phyloP scores from a whole-genome alignment of 352 stramenopile genomes.

The Globisporangium solare region DNA sequence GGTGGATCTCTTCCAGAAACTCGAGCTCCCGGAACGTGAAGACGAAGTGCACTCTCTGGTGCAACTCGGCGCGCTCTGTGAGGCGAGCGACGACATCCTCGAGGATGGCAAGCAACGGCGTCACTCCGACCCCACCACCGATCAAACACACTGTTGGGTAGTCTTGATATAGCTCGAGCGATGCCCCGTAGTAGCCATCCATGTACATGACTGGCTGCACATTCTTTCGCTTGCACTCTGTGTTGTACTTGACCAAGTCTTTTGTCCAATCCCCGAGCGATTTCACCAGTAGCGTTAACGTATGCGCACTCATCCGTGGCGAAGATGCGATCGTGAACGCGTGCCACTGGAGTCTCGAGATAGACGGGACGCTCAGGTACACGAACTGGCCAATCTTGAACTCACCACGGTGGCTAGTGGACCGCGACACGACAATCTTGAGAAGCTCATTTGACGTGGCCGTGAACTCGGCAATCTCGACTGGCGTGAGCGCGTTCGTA shows the following conservation, averaged over 20 bases:
- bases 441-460: constrained; percentile 21
- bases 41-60: constrained; percentile 17
- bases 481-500: constrained; percentile 23
- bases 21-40: constrained; percentile 23
- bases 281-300: constrained; percentile 17
- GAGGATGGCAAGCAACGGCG: constrained; percentile 21
- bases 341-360: constrained; percentile 50
- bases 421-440: constrained; percentile 32
- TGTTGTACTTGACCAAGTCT: constrained; percentile 7
- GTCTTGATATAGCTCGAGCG: constrained; percentile 14
- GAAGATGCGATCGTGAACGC: constrained; percentile 37
- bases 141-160: constrained; percentile 20
- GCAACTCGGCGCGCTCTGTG: neutral
- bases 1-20: constrained; percentile 19
- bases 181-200: constrained; percentile 21
- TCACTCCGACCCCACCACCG: constrained; percentile 21
- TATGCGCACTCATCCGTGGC: constrained; percentile 4
- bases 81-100: constrained; percentile 17
- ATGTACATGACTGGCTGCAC: constrained; percentile 15
- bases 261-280: constrained; percentile 17
- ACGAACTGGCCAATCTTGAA: constrained; percentile 41
- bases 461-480: constrained; percentile 26
- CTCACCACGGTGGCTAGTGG: neutral
- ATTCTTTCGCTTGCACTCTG: constrained; percentile 11
- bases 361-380: constrained; percentile 35